Base-by-base conservation (phyloP, 2,329 filamentous ascomycete species). In the Apiospora hydei region DNA sequence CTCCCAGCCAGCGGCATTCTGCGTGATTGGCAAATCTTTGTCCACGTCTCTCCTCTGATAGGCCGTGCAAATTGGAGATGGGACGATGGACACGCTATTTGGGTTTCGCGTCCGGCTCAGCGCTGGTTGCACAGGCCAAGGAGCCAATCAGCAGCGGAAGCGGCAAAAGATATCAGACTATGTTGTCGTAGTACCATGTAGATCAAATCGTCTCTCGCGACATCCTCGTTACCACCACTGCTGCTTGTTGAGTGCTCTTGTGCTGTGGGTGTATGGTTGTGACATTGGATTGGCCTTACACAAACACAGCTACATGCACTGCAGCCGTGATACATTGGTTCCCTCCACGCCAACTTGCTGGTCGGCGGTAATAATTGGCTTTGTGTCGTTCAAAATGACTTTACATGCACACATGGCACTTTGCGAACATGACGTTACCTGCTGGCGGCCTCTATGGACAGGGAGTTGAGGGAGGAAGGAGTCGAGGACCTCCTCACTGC, bases 151-250 rank as follows among this genome's bases (percentile, higher is more conserved):
- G 21, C 21, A 24, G 21, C 57, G 1, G 21, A 64, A 41, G 34
- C 18, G 57, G 57, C 57, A 64, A 64, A 64, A 41, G 57, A 64
- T 64, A 41, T 41, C 57, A 41, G 57, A 24, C 57, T 64, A 41
- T 47, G 46, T n/a, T n/a, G 21, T 49, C 46, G 57, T 41, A 41
- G 57, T 18, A 41, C 30, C 57, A 38, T 64, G 21, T 6, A 41
- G 57, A 24, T 24, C 34, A 41, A 3, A 14, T 41, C 57, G 57
- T 41, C 21, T 64, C 57, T 18, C 57, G 57, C 57, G 57, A 64
- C 57, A 64, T 64, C 13, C 57, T 41, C 18, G 53, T 61, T 53
- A 30, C 51, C 10, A 30, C 51, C 4, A 30, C 51, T 16, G 24
- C 49, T 34, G 53, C 26, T 47, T 47, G 46, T 3, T 49, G 46